Percentiles rank a stretch among this genome's conserved stretches.
Conservation (phyloP, 2,329 filamentous ascomycete genomes). For the Teratosphaeria nubilosa region DNA sequence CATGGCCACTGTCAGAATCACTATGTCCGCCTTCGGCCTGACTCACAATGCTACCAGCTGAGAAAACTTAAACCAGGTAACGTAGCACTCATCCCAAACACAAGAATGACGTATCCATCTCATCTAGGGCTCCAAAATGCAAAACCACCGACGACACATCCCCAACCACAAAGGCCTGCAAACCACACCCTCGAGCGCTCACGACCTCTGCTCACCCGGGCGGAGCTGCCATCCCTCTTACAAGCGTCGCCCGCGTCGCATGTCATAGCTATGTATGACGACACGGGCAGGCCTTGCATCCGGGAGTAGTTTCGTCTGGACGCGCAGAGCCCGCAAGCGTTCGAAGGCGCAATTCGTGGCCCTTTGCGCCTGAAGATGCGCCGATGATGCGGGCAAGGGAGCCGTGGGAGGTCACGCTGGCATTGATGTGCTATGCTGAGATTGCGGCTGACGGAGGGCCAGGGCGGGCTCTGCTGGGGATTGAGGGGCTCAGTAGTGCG, state of each 20-base stretch:
- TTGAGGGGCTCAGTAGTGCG: too few relatives aligned
- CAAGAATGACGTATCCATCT: neutral
- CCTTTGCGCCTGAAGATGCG: neutral
- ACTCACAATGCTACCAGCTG: conserved; percentile 9
- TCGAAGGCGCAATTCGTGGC: neutral
- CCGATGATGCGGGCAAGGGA: neutral
- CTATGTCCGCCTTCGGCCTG: neutral
- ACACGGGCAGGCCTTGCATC: neutral
- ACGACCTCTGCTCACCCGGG: neutral
- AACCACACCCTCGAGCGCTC: neutral
- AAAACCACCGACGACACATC: neutral
- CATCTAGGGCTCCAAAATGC: neutral
- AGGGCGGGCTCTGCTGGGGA: too few relatives aligned
- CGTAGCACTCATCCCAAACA: neutral
- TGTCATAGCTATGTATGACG: neutral
- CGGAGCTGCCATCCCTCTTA: neutral
- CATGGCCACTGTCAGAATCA: neutral
- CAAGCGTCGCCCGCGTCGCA: neutral
- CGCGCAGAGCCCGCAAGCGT: neutral
- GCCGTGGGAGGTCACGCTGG: neutral
- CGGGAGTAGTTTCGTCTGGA: neutral
- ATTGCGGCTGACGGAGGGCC: neutral
- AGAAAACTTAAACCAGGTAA: neutral
- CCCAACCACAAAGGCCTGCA: neutral
- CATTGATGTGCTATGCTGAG: neutral